phyloP scores from a whole-genome alignment of 352 stramenopile species.

The Phytophthora chlamydospora region DNA sequence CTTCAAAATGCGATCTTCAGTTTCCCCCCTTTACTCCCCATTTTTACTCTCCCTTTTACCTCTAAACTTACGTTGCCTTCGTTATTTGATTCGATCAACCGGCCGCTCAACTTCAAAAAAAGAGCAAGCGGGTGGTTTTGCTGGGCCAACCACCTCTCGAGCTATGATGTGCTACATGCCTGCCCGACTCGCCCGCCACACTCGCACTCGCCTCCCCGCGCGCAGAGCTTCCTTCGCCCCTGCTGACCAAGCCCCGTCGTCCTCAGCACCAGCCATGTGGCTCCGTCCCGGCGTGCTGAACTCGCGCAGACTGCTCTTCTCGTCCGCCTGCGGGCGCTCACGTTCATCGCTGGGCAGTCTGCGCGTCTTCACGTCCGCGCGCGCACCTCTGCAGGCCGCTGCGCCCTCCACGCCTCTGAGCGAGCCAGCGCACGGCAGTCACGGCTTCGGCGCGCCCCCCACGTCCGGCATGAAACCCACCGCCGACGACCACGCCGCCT shows the following conservation, averaged over 20 bases:
- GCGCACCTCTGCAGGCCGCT: slow-evolving; percentile 20
- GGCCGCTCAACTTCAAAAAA: slow-evolving; percentile 10
- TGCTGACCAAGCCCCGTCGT: slow-evolving; percentile 9
- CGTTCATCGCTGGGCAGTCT: slow-evolving; percentile 31
- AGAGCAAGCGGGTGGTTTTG: slow-evolving; percentile 26
- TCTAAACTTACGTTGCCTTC: background rate
- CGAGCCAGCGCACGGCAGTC: slow-evolving; percentile 1
- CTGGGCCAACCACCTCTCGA: slow-evolving; percentile 15
- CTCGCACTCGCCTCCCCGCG: slow-evolving; percentile 17
- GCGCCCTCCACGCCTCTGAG: slow-evolving; percentile 15
- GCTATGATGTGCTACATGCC: slow-evolving; percentile 15
- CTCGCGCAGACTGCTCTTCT: slow-evolving; percentile 34
- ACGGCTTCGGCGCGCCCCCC: slow-evolving; percentile 10
- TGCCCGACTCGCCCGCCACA: slow-evolving; percentile 10
- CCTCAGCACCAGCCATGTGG: slow-evolving; percentile 25
- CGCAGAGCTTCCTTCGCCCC: slow-evolving; percentile 2
- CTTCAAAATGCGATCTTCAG: slow-evolving; percentile 2
- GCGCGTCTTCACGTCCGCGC: slow-evolving; percentile 39
- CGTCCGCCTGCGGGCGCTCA: slow-evolving; percentile 20
- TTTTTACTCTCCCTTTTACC: background rate
- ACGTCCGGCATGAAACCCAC: slow-evolving; percentile 10
- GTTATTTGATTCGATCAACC: background rate
- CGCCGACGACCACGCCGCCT: slow-evolving; percentile 19
- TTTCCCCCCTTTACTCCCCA: background rate
- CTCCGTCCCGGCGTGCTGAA: slow-evolving; percentile 22